phyloP scores from a whole-genome alignment of 179 eudicot species.

The Spinacia oleracea region DNA sequence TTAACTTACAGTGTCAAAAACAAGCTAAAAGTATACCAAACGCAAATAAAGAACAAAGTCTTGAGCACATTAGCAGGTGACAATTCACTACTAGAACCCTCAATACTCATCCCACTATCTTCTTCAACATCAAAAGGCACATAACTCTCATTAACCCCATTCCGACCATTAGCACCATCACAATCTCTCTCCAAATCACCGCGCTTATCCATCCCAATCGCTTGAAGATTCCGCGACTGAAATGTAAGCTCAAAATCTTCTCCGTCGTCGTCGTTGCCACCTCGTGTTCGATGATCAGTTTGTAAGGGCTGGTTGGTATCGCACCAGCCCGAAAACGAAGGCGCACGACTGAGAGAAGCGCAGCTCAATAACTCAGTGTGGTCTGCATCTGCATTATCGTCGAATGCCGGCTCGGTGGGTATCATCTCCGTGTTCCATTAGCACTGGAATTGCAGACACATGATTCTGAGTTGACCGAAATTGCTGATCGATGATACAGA shows the following conservation, averaged over 20 bases:
- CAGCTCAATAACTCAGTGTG: background rate
- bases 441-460: background rate
- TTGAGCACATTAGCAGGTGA: conserved; percentile 73
- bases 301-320: conserved; percentile 19
- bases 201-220: conserved; percentile 21
- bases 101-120: conserved; percentile 17
- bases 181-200: conserved; percentile 12
- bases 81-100: conserved; percentile 33
- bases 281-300: background rate
- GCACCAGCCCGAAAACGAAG: conserved; percentile 31
- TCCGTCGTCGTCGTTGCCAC: background rate
- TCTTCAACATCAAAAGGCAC: conserved; percentile 52
- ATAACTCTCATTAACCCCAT: conserved; percentile 28
- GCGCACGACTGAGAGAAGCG: conserved; percentile 19
- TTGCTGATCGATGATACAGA: background rate
- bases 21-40: conserved; percentile 92
- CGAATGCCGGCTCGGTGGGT: background rate
- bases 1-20: conserved; percentile 82
- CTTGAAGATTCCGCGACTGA: background rate
- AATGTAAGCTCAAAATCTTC: conserved; percentile 28
- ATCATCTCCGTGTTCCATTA: background rate
- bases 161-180: conserved; percentile 6
- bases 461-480: background rate
- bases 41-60: conserved; percentile 70
- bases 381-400: background rate